A percentile compares a stretch with the other conserved stretches of the same genome.
These are phyloP conservation scores for Pestalotiopsis sp. DNA, from an alignment of 2,329 filamentous ascomycete species.

Conservation along the genomic window DNA sequence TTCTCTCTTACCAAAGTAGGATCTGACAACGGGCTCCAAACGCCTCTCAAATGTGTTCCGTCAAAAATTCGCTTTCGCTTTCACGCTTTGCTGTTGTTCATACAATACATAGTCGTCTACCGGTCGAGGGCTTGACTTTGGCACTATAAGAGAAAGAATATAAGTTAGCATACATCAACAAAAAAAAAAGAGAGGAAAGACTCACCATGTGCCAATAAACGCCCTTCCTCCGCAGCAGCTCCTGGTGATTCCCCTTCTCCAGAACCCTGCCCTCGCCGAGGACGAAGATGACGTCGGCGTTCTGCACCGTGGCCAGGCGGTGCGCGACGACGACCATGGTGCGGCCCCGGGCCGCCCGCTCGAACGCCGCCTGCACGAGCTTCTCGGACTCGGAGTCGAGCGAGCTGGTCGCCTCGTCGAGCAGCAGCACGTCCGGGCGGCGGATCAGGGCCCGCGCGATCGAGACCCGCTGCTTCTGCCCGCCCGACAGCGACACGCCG, in stretches of 20 bases:
- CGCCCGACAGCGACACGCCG: conserved; percentile 69
- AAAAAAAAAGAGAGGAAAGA: not conserved
- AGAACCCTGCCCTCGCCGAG: conserved; percentile 66
- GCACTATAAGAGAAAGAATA: conserved; percentile 44
- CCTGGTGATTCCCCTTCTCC: conserved; percentile 55
- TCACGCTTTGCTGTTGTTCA: not conserved
- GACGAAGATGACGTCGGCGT: conserved; percentile 80
- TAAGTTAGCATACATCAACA: conserved; percentile 18
- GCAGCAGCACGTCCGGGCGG: conserved; percentile 65
- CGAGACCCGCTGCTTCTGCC: conserved; percentile 71
- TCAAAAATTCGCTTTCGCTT: no score
- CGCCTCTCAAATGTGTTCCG: no score
- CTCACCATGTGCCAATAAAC: conserved; percentile 61
- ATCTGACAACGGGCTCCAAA: no score
- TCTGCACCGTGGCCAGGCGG: conserved; percentile 74
- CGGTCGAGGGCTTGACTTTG: conserved; percentile 61
- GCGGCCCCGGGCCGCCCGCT: conserved; percentile 59
- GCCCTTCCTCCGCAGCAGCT: conserved; percentile 53
- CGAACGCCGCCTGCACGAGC: conserved; percentile 69
- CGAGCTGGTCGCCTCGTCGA: conserved; percentile 75
- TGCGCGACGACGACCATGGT: conserved; percentile 80
- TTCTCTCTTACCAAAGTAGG: no score
- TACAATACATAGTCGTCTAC: conserved; percentile 29
- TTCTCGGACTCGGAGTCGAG: conserved; percentile 62
- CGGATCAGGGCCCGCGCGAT: conserved; percentile 72